Evolutionary conservation across 495 filamentous ascomycete genomes (phyloP).

Genomic region (Geoglossum glabrum): DNA sequence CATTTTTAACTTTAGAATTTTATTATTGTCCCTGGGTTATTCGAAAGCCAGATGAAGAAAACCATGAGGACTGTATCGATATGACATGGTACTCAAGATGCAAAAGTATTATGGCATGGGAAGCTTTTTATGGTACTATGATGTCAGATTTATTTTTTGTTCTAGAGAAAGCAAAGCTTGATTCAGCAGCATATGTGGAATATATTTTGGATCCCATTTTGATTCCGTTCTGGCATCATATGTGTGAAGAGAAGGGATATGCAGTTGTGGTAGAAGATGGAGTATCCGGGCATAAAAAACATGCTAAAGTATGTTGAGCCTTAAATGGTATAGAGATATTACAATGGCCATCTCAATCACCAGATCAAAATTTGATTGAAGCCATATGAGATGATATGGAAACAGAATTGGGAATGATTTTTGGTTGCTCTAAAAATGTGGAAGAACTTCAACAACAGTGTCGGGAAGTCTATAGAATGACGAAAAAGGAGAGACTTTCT

Average conservation of each 20-base stretch:
- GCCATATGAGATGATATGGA: too few relatives aligned
- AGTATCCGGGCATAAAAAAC: slow-evolving; percentile 5
- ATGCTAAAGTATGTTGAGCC: not conserved
- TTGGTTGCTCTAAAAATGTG: not conserved
- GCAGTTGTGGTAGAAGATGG: slow-evolving; percentile 7
- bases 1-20: slow-evolving; percentile 6
- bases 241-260: slow-evolving; percentile 7
- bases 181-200: slow-evolving; percentile 3
- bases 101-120: slow-evolving; percentile 4
- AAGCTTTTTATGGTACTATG: slow-evolving; percentile 3
- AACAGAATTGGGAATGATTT: too few relatives aligned
- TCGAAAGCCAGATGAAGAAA: not conserved
- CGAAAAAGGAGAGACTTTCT: not conserved
- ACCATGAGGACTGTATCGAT: slow-evolving; percentile 9
- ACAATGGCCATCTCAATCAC: not conserved
- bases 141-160: slow-evolving; percentile 7
- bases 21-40: slow-evolving; percentile 2
- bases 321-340: not conserved
- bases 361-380: not conserved
- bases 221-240: slow-evolving; percentile 7
- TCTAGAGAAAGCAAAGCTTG: slow-evolving; percentile 3
- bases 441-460: not conserved
- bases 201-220: slow-evolving; percentile 5
- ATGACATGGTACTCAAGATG: not conserved
- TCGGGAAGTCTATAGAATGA: not conserved